These are phyloP conservation scores for Adansonia digitata DNA, from an alignment of 345 rosid species.

Conservation along the genomic window DNA sequence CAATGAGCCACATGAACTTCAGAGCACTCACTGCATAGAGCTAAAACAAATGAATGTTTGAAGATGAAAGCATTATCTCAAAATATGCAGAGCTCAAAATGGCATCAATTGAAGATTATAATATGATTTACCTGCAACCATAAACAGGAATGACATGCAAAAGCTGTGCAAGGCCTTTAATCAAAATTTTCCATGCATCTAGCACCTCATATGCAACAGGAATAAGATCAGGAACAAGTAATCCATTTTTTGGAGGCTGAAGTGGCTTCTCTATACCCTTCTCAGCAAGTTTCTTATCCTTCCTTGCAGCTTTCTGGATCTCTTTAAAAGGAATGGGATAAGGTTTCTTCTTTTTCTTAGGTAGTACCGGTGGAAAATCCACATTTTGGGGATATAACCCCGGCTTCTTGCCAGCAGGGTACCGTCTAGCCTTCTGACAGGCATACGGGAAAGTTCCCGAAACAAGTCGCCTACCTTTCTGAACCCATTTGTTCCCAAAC, in stretches of 20 bases:
- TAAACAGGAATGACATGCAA: slow-evolving; percentile 64
- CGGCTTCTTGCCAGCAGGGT: slow-evolving; percentile 24
- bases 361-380: slow-evolving; percentile 71
- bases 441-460: slow-evolving; percentile 36
- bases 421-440: slow-evolving; percentile 26
- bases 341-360: slow-evolving; percentile 83
- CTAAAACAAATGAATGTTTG: neutral
- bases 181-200: slow-evolving; percentile 76
- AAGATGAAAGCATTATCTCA: neutral
- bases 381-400: slow-evolving; percentile 50
- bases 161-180: slow-evolving; percentile 74
- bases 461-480: slow-evolving; percentile 20
- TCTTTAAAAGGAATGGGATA: slow-evolving; percentile 65
- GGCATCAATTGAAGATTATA: neutral
- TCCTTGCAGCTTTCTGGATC: slow-evolving; percentile 56
- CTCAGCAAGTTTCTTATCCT: slow-evolving; percentile 66
- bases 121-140: slow-evolving; percentile 56
- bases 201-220: slow-evolving; percentile 68
- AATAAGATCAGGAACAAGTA: slow-evolving; percentile 68
- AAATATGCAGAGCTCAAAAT: neutral
- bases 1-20: slow-evolving; percentile 68
- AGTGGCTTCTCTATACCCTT: slow-evolving; percentile 79
- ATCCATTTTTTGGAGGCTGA: slow-evolving; percentile 76
- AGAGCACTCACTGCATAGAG: slow-evolving; percentile 57
- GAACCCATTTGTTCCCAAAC: slow-evolving; percentile 27